Evolutionary conservation across 306 rosid genomes (phyloP).

Genomic region (Begonia peltatifolia): DNA sequence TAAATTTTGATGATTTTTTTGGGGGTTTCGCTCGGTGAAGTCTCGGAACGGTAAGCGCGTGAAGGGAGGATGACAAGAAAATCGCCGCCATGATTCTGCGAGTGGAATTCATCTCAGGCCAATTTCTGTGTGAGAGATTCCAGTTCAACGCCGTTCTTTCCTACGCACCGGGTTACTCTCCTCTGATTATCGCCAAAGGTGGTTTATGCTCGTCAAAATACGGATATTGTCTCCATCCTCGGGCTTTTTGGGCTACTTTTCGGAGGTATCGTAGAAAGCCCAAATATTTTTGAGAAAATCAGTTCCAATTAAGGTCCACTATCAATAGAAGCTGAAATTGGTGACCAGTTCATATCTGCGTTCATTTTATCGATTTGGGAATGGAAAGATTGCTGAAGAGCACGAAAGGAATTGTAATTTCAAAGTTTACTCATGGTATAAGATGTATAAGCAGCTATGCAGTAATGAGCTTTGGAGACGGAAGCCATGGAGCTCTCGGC

Average conservation of each 20-base stretch:
- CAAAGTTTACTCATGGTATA: neutral
- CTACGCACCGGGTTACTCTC: neutral
- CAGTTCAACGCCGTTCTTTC: neutral
- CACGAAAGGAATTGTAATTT: neutral
- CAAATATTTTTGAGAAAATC: too few species aligned
- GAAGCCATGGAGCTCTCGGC: constrained; percentile 76
- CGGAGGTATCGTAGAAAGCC: too few species aligned
- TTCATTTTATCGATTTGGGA: neutral
- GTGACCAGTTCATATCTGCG: too few species aligned
- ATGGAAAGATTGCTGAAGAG: constrained; percentile 2
- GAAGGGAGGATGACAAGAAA: too few species aligned
- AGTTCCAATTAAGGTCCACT: too few species aligned
- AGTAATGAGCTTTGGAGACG: constrained; percentile 88
- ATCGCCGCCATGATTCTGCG: too few species aligned
- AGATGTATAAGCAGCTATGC: constrained; percentile 38
- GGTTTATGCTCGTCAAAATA: neutral
- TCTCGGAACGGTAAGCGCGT: too few species aligned
- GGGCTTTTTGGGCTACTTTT: neutral
- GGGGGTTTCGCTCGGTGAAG: too few species aligned
- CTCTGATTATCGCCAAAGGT: neutral
- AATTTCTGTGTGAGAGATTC: neutral
- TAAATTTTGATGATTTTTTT: too few species aligned
- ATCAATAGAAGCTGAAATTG: too few species aligned
- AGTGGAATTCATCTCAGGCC: constrained; percentile 2
- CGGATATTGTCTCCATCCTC: neutral